Conservation (phyloP, 495 filamentous ascomycete genomes). For the Neurospora tetraspora region DNA sequence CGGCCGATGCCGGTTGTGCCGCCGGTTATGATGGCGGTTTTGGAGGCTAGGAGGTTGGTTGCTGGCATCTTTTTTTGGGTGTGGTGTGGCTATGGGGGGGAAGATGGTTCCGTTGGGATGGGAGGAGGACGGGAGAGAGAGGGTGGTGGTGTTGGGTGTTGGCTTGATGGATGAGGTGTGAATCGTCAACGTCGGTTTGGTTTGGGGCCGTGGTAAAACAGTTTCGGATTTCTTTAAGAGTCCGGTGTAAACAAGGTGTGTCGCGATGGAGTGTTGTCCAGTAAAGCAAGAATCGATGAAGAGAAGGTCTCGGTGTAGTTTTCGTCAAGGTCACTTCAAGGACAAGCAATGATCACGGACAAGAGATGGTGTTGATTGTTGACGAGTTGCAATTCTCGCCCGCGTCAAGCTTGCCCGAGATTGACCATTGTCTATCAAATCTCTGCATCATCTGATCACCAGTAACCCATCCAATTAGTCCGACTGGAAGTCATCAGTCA, state of each 20-base stretch:
- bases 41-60: constrained; percentile 49
- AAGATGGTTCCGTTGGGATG: neutral
- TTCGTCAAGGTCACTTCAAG: neutral
- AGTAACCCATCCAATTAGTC: neutral
- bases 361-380: neutral
- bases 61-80: constrained; percentile 20
- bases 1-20: constrained; percentile 69
- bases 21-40: constrained; percentile 67
- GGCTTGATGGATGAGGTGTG: neutral
- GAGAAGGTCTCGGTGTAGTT: neutral
- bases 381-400: neutral
- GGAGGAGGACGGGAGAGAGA: neutral
- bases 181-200: neutral
- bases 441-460: neutral
- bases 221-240: no score
- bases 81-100: neutral
- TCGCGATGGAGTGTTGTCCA: no score
- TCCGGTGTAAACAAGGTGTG: no score
- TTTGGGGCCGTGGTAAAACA: no score
- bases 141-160: neutral
- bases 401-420: neutral
- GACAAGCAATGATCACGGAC: neutral
- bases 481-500: neutral
- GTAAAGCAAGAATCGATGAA: neutral
- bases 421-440: neutral